Percentiles rank a stretch among this genome's conserved stretches.
Evolutionary conservation across 345 rosid genomes (phyloP).

Genomic region (Hibiscus syriacus): DNA sequence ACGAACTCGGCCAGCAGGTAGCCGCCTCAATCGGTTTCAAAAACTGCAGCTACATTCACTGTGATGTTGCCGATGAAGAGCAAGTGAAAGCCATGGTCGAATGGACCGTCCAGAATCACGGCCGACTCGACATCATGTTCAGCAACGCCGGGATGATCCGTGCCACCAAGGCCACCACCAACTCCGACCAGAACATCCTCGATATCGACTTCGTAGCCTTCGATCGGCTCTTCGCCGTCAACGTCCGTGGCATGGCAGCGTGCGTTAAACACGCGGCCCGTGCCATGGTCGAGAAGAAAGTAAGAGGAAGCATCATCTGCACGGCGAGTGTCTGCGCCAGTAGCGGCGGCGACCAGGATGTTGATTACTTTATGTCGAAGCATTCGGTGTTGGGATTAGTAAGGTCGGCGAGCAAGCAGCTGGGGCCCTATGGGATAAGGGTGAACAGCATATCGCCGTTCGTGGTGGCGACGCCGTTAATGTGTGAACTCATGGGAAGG

Average conservation of each 20-base stretch:
- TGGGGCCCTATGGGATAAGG: neutral
- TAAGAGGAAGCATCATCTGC: too few species aligned
- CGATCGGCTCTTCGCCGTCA: too few species aligned
- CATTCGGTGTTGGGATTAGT: too few species aligned
- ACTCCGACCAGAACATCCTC: neutral
- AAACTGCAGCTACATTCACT: neutral
- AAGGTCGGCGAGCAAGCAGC: too few species aligned
- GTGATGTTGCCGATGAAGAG: neutral
- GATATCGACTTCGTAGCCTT: neutral
- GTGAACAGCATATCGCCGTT: neutral
- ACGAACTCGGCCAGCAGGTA: neutral
- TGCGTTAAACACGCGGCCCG: too few species aligned
- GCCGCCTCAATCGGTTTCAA: neutral
- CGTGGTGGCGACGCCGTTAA: slow-evolving; percentile 1
- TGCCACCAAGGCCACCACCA: neutral
- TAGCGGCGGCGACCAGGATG: too few species aligned
- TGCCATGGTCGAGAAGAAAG: too few species aligned
- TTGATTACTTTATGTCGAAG: too few species aligned
- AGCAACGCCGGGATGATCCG: neutral
- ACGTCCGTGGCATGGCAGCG: too few species aligned
- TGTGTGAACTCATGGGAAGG: neutral
- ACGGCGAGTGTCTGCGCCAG: too few species aligned
- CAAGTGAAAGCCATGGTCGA: neutral
- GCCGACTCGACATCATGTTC: neutral
- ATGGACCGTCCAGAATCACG: neutral